phyloP scores from a whole-genome alignment of 208 protist genomes.

The Novymonas esmeraldas region DNA sequence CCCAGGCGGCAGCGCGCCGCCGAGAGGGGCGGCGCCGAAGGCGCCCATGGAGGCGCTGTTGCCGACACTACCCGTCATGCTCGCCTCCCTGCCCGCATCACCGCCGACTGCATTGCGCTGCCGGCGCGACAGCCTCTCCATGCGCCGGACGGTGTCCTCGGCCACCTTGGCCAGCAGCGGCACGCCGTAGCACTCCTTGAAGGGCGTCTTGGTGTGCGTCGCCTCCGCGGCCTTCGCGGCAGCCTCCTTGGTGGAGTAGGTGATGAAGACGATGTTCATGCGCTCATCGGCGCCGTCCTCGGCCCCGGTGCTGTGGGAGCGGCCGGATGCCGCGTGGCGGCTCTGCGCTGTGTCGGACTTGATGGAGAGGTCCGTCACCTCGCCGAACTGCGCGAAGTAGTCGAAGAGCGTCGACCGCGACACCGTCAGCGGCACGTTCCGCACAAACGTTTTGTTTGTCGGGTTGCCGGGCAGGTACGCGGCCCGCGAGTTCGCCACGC shows the following conservation, averaged over 20 bases:
- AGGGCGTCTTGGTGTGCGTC: constrained; percentile 67
- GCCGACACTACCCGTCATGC: constrained; percentile 1
- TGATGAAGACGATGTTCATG: constrained; percentile 79
- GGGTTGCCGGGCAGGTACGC: constrained; percentile 70
- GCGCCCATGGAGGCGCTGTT: constrained; percentile 1
- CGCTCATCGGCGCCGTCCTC: constrained; percentile 18
- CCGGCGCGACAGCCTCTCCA: constrained; percentile 63
- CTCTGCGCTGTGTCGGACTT: constrained; percentile 62
- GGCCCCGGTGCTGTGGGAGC: background rate
- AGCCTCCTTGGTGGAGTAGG: constrained; percentile 67
- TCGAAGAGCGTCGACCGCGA: constrained; percentile 38
- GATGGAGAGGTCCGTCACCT: constrained; percentile 73
- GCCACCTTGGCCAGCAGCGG: constrained; percentile 81
- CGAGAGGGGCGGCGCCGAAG: background rate
- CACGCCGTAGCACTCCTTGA: constrained; percentile 63
- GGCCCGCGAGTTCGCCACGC: constrained; percentile 66
- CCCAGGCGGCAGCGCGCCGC: constrained; percentile 1
- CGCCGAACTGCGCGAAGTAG: constrained; percentile 68
- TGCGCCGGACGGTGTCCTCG: constrained; percentile 67
- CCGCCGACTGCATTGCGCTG: constrained; percentile 5
- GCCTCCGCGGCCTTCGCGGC: constrained; percentile 53
- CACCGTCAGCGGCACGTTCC: constrained; percentile 64
- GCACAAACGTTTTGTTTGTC: constrained; percentile 77
- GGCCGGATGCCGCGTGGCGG: constrained; percentile 11
- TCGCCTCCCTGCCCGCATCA: constrained; percentile 3